Conservation (phyloP, 2,329 filamentous ascomycete genomes). For the Beauveria varroae region DNA sequence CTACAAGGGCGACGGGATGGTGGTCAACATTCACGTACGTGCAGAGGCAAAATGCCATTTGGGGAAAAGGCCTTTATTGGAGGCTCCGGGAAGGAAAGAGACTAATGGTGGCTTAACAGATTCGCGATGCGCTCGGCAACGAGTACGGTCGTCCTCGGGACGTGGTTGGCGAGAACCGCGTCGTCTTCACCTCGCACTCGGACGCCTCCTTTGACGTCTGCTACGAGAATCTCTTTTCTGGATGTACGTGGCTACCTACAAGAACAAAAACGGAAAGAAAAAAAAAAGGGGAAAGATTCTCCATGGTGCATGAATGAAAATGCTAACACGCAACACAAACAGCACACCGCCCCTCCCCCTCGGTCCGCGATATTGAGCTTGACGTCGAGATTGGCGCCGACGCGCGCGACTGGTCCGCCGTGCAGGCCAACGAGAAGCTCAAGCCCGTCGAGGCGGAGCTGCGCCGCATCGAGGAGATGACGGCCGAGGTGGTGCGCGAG, state of each 20-base stretch:
- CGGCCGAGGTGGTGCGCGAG: constrained; percentile 79
- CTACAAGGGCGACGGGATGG: constrained; percentile 83
- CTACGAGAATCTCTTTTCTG: constrained; percentile 76
- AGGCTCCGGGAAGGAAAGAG: too few species aligned
- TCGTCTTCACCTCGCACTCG: constrained; percentile 86
- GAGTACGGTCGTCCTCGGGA: constrained; percentile 91
- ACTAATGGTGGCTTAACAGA: constrained; percentile 44
- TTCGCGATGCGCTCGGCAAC: constrained; percentile 90
- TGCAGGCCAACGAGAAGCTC: constrained; percentile 94
- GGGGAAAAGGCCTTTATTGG: too few species aligned
- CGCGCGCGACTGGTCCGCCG: constrained; percentile 95
- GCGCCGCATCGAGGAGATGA: constrained; percentile 83
- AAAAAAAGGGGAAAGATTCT: not conserved
- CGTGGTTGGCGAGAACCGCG: constrained; percentile 82
- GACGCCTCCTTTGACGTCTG: constrained; percentile 95
- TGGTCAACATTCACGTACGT: constrained; percentile 85
- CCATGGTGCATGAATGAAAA: not conserved
- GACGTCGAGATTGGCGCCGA: constrained; percentile 95
- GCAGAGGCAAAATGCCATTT: too few species aligned
- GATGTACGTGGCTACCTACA: constrained; percentile 46
- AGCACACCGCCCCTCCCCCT: constrained; percentile 35
- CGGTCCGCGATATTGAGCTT: constrained; percentile 71
- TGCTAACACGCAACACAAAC: constrained; percentile 11
- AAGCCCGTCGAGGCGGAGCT: constrained; percentile 95
- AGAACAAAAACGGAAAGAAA: not conserved